Evolutionary conservation across 2,329 filamentous ascomycete genomes (phyloP), one percentile per base, ranked within the genome.

Genomic region (Eurotiales sp.): DNA sequence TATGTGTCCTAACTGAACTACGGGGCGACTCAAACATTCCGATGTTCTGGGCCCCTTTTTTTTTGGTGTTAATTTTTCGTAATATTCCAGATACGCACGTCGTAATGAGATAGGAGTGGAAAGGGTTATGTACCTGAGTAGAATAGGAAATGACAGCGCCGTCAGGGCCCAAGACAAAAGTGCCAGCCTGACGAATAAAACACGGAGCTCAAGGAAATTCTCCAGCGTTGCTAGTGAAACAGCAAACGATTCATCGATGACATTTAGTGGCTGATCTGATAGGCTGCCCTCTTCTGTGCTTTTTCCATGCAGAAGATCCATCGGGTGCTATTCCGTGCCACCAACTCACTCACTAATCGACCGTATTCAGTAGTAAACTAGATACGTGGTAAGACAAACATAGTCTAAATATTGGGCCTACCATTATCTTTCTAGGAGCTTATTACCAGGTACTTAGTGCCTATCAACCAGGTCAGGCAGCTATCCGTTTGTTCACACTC

Each of bases 221-320:
- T 27, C 5, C 25, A 27, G 25, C n/a, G n/a, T n/a, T n/a, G n/a
- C n/a, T n/a, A 41, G 39, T n/a, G 23, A 14, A 22, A 41, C 11
- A 41, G 39, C n/a, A 21, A n/a, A 15, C 45, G 19, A 30, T 40
- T 29, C 45, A 29, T 47, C 12, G 34, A 27, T 29, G 17, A 34
- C 15, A 2, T 7, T 19, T n/a, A 22, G 21, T 15, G 23, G 32
- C 5, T 36, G 45, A 17, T 29, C 50, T 52, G 50, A 52, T 52
- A 47, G 50, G 50, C 50, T 52, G 50, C 50, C 50, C 29, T 52
- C 34, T 46, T 36, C 37, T 27, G 14, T 25, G n/a, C 21, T 45
- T 29, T 17, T 8, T 52, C 29, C 44, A 43, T n/a, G 44, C 23
- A 43, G 27, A 40, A 48, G 50, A 47, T 52, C 50, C 44, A 52